Base-by-base conservation (phyloP, 441 rosid genomes). In the Theobroma grandiflorum region DNA sequence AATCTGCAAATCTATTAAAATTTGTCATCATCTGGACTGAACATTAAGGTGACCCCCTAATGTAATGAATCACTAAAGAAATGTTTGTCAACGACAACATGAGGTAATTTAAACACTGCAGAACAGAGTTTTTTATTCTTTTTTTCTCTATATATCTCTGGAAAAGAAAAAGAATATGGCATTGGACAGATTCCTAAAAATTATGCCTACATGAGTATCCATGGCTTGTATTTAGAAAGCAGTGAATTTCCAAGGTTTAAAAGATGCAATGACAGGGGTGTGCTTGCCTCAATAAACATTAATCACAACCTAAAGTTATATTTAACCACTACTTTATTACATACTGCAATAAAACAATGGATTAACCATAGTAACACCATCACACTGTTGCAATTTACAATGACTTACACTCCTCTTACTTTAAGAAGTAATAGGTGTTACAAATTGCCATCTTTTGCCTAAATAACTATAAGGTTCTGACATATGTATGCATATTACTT, bases 1-100 rank as follows among this genome's bases (percentile, higher is more conserved):
- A 49, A 72, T 55, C 64, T 55, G 49, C 64, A 72, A 35, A 72
- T 35, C 47, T n/a, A 53, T 72, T 53, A 72, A 72, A 63, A 72
- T n/a, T 37, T 35, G 8, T 37, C 26, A 33, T 71, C 37, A 22
- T 42, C 61, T 50, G 22, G 61, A 71, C 42, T 31, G 26, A 71
- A 71, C 31, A 22, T 14, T 2, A 50, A 70, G 57, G 43, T 49
- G 31, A 49, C 5, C 59, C 71, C 45, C 43, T 33, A 50, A 70
- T 15, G 61, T 71, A 71, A 50, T 12, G 59, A 50, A 71, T 22
- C 20, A 50, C 12, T 37, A 16, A 2, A 33, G 53, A 58, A 37
- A 26, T 16, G 31, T 71, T 71, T 50, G 14, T 35, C 31, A 69
- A 69, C 22, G 26, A 37, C 42, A 16, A n/a, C 4, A 2, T 4